These are phyloP conservation scores for Pleomassaria siparia DNA, from an alignment of 2,329 filamentous ascomycete genomes.

Conservation along the genomic window DNA sequence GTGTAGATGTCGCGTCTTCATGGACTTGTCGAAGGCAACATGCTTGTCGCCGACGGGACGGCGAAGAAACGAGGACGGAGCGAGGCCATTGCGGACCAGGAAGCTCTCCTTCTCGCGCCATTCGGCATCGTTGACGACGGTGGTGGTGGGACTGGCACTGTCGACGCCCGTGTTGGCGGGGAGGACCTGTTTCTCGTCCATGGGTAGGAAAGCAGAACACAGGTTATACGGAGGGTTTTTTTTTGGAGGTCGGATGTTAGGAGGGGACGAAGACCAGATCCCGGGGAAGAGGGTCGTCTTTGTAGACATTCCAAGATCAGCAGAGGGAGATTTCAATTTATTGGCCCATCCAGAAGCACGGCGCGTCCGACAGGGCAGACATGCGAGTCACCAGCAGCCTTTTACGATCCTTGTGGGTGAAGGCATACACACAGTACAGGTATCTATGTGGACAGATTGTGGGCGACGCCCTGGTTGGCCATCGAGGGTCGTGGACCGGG, in stretches of 20 bases:
- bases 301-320: conserved; percentile 30
- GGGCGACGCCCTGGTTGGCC: conserved; percentile 12
- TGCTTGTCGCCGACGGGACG: conserved; percentile 22
- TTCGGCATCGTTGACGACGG: conserved; percentile 13
- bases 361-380: conserved; percentile 28
- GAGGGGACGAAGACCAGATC: conserved; percentile 10
- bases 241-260: conserved; percentile 1
- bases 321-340: conserved; percentile 25
- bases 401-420: conserved; percentile 12
- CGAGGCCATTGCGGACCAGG: conserved; percentile 40
- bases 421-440: too few relatives aligned
- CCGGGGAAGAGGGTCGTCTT: conserved; percentile 22
- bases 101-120: conserved; percentile 38
- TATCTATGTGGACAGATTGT: too few relatives aligned
- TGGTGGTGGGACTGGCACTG: conserved; percentile 5
- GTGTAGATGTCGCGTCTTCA: conserved; percentile 61
- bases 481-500: conserved; percentile 5
- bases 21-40: conserved; percentile 43
- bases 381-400: conserved; percentile 10
- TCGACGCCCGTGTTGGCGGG: conserved; percentile 31
- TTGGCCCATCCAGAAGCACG: conserved; percentile 14
- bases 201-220: conserved; percentile 3
- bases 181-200: conserved; percentile 18
- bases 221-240: too few relatives aligned
- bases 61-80: conserved; percentile 38